Percentiles rank a stretch among this genome's conserved stretches.
phyloP scores from a whole-genome alignment of 2,329 filamentous ascomycete species.

The Fusarium sp. region DNA sequence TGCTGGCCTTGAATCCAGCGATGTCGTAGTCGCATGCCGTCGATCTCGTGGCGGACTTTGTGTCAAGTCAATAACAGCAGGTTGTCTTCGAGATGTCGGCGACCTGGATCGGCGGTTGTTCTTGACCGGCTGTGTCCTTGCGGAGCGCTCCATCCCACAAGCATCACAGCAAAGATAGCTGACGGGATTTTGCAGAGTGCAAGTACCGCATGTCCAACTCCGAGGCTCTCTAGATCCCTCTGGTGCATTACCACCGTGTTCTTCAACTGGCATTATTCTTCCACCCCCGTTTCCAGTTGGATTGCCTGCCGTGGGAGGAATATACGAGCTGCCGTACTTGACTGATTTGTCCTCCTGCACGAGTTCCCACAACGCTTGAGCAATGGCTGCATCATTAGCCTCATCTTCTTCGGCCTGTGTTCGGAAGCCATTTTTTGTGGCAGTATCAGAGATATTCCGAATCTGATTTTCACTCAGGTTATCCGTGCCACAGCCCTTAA shows the following conservation, averaged over 20 bases:
- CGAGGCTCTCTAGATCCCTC: conserved; percentile 22
- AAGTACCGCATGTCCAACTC: conserved; percentile 67
- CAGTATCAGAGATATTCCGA: conserved; percentile 71
- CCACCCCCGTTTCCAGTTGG: conserved; percentile 62
- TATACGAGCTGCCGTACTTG: conserved; percentile 68
- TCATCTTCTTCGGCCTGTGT: conserved; percentile 90
- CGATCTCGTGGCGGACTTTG: conserved; percentile 49
- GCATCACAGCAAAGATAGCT: conserved; percentile 69
- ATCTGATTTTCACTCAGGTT: conserved; percentile 76
- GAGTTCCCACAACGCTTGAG: conserved; percentile 86
- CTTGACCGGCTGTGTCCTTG: conserved; percentile 27
- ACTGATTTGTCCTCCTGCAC: conserved; percentile 80
- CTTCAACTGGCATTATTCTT: conserved; percentile 47
- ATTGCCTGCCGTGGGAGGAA: conserved; percentile 63
- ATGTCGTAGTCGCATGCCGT: conserved; percentile 10
- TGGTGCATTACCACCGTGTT: conserved; percentile 16
- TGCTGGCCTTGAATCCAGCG: conserved; percentile 6
- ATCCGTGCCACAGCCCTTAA: conserved; percentile 81
- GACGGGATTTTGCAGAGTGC: conserved; percentile 69
- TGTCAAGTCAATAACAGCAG: conserved; percentile 54
- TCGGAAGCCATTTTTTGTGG: conserved; percentile 79
- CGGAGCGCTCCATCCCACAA: conserved; percentile 62
- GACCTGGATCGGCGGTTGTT: conserved; percentile 38
- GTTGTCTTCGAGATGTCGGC: conserved; percentile 23
- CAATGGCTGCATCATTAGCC: conserved; percentile 88